Base-by-base conservation (phyloP, 352 stramenopile species). In the Phytophthora multivora region DNA sequence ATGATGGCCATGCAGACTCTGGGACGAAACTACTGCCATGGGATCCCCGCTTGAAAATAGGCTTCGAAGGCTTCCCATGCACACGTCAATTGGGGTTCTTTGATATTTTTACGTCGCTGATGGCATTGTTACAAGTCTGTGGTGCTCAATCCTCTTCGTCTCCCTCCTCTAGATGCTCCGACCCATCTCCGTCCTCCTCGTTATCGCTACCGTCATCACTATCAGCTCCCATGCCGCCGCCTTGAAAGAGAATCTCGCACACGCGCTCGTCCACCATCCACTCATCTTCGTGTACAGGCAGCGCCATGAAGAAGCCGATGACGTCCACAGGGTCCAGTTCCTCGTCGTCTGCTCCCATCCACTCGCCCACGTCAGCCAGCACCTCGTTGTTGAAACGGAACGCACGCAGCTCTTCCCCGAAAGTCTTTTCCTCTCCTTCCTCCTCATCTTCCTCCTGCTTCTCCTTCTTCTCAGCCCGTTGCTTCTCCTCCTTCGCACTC, bases 201-300 rank as follows among this genome's bases (percentile, higher is more conserved):
- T 42, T 47, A 3, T 52, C 55, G 12, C 65, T 62, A 2, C 49
- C 51, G 18, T 68, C 75, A 21, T 78, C 69, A 23, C 71, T 74
- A 12, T 69, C 61, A 41, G 25, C 68, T 42, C 65, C 80, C 38
- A 65, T 71, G 5, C 61, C 67, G 5, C 61, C 67, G 3, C 66
- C 51, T 52, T 69, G 74, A 57, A 92, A 92, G 4, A 92, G 69
- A 39, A 90, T 90, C 63, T 89, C 73, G 19, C 80, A 89, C 51
- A 93, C 73, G 43, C 84, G 84, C 26, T 93, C 82, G 62, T 93
- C 84, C 11, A 93, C 52, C 16, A 80, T 73, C 84, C 84, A 93
- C 59, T 93, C 84, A 53, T 91, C 84, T 51, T 93, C 84, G 43
- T 79, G 74, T 31, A 88, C 68, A 10, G 84, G 84, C 46, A 90